Base-by-base conservation (phyloP, 768 basidiomycete species). In the Leccinum broughii region DNA sequence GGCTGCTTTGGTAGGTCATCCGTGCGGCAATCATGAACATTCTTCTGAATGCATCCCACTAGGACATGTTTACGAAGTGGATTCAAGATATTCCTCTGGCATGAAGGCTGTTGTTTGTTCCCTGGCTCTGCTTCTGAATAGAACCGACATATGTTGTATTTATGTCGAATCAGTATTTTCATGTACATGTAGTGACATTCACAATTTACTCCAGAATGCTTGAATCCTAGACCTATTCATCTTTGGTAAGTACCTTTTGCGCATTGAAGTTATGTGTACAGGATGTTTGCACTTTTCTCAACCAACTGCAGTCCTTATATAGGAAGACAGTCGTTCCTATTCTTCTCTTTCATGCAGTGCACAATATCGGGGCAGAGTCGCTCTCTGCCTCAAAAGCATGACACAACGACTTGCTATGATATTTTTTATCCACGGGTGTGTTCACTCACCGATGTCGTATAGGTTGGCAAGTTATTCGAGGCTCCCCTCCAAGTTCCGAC, bases 51-150 rank as follows among this genome's bases (percentile, higher is more conserved):
- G 30, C 50, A 48, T 44, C 53, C 30, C 51, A 60, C 39, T 61
- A 87, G 86, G 85, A 87, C 64, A 68, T 87, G 68, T 77, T 88
- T 70, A 80, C 80, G 13, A 78, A 81, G 58, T 88, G 87, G 87
- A 78, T 87, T 48, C 62, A 64, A 56, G 78, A 87, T 68, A 69
- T 75, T 24, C 83, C 86, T n/a, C 72, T 86, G 30, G 68, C 75
- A 26, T 67, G 17, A 55, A 2, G 26, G 39, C 8, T 10, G 20
- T 35, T 9, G 10, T 35, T 44, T 24, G 20, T 35, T 34, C n/a
- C n/a, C 28, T 35, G 14, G 8, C 28, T 54, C 26, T 41, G 3
- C 55, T 61, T 51, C 32, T 57, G 8, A 28, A 41, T 26, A 53
- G 22, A 41, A 17, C 13, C 28, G 28, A 22, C 17, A 8, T 54